A percentile compares a stretch with the other conserved stretches of the same genome.
Conservation (phyloP, 2,329 filamentous ascomycete species). For the Microsporum ferrugineum region DNA sequence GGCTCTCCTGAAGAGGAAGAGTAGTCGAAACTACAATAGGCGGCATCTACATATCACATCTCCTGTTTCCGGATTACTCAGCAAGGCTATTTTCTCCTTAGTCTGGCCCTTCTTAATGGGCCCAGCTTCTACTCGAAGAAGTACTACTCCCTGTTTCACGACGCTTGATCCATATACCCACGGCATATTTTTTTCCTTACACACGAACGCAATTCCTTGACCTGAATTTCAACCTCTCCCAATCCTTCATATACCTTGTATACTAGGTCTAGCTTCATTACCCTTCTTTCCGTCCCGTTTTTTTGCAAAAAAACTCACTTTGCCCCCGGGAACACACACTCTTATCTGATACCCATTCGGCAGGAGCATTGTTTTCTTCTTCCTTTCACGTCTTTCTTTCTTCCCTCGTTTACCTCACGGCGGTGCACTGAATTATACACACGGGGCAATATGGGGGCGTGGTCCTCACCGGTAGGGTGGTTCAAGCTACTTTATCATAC, state of each 20-base stretch:
- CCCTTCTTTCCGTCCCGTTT: not conserved
- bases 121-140: not conserved
- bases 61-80: not conserved
- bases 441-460: slow-evolving; percentile 5
- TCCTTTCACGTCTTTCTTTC: slow-evolving; percentile 4
- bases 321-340: not conserved
- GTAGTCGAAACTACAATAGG: slow-evolving; percentile 15
- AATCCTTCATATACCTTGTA: slow-evolving; percentile 8
- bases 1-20: slow-evolving; percentile 33
- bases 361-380: slow-evolving; percentile 7
- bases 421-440: not conserved
- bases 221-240: not conserved
- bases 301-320: not conserved
- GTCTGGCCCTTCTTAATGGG: not conserved
- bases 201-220: not conserved
- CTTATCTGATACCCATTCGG: slow-evolving; percentile 7
- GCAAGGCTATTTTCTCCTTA: not conserved
- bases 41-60: not conserved
- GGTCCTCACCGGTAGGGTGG: not conserved
- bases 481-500: not conserved
- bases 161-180: slow-evolving; percentile 3
- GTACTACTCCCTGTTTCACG: slow-evolving; percentile 11
- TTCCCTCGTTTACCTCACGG: slow-evolving; percentile 1
- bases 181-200: not conserved
- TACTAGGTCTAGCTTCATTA: slow-evolving; percentile 7